These are phyloP conservation scores for Echinochloa phyllopogon DNA, from an alignment of 176 grass and related monocot species.

Conservation along the genomic window DNA sequence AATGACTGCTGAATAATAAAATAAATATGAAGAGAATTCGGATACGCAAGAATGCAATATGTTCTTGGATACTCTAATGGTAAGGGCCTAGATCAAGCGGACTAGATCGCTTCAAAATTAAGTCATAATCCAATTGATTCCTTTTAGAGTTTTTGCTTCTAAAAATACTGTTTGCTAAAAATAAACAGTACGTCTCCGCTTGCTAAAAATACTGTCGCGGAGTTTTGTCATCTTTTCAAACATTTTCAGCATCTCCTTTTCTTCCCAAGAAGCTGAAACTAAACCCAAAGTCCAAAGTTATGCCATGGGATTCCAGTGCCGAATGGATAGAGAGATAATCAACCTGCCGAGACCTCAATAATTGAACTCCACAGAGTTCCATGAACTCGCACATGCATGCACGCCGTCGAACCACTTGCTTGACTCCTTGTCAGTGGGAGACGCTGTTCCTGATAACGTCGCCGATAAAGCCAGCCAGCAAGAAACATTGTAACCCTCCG, in stretches of 20 bases:
- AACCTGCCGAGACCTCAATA: neutral
- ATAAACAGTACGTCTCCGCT: neutral
- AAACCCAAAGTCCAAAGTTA: neutral
- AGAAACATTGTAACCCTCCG: neutral
- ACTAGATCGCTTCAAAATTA: neutral
- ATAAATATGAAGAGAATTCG: neutral
- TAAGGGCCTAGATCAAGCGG: neutral
- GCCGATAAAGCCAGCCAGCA: neutral
- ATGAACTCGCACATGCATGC: neutral
- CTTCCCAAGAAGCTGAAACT: neutral
- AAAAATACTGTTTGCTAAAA: no score
- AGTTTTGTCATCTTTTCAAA: neutral
- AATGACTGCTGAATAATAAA: neutral
- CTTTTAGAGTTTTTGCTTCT: neutral
- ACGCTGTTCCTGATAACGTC: conserved; percentile 25
- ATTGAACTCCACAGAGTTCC: neutral
- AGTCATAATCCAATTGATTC: neutral
- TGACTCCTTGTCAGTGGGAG: neutral
- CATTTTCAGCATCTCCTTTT: neutral
- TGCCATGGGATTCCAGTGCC: neutral
- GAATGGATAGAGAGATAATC: neutral
- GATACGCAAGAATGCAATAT: neutral
- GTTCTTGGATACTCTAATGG: neutral
- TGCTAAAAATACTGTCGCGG: no score
- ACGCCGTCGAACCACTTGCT: neutral